phyloP scores from a whole-genome alignment of 1,284 basidiomycete genomes.

The Papiliotrema nemorosa region DNA sequence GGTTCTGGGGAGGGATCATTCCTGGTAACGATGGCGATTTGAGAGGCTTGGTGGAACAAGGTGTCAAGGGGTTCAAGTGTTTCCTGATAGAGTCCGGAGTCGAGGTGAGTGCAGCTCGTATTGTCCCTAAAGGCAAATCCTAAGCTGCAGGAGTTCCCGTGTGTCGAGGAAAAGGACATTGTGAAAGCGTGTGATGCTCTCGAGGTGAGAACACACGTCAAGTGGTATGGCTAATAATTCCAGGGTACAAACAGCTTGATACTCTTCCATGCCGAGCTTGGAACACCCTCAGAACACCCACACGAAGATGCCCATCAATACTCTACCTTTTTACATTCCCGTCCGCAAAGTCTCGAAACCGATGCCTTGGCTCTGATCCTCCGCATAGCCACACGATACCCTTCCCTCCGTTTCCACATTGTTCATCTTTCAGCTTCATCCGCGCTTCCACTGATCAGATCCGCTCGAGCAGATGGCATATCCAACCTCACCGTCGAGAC shows the following conservation, averaged over 20 bases:
- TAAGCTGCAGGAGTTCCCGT: conserved; percentile 74
- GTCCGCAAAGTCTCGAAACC: conserved; percentile 71
- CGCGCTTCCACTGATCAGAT: conserved; percentile 69
- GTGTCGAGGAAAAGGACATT: conserved; percentile 69
- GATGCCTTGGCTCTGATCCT: conserved; percentile 73
- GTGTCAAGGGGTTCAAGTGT: conserved; percentile 92
- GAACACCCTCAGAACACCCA: conserved; percentile 33
- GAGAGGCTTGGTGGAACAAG: conserved; percentile 62
- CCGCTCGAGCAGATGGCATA: conserved; percentile 57
- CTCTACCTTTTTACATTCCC: conserved; percentile 74
- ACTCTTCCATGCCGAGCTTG: conserved; percentile 87
- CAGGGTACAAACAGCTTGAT: conserved; percentile 66
- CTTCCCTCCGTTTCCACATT: conserved; percentile 76
- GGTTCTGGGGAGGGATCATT: conserved; percentile 92
- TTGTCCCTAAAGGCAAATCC: not conserved
- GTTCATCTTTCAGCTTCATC: conserved; percentile 84
- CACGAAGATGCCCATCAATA: conserved; percentile 52
- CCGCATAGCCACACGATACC: conserved; percentile 60
- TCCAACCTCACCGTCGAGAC: conserved; percentile 79
- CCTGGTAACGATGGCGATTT: conserved; percentile 66
- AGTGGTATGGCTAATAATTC: not conserved
- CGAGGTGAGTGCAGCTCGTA: conserved; percentile 56
- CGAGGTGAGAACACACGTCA: conserved; percentile 55
- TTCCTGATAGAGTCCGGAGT: conserved; percentile 92
- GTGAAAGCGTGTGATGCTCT: conserved; percentile 66